These are phyloP conservation scores for Sugiyamaella americana DNA, from an alignment of 805 yeast genomes.

Conservation along the genomic window DNA sequence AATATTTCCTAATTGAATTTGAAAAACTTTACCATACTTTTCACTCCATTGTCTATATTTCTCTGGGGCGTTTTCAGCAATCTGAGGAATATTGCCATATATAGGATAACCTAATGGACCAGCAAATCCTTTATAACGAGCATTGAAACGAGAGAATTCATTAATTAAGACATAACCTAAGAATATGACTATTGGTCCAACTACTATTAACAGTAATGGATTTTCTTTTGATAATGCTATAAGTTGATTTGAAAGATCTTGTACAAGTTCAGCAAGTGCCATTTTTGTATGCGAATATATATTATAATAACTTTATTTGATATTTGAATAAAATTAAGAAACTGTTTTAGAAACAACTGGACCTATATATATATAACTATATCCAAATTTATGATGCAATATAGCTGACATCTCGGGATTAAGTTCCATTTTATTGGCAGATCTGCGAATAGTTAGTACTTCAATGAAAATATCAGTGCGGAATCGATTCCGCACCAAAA, in stretches of 20 bases:
- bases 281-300: no score
- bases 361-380: no score
- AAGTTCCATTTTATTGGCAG: no score
- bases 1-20: constrained; percentile 52
- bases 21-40: constrained; percentile 44
- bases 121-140: constrained; percentile 14
- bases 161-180: background rate
- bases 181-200: background rate
- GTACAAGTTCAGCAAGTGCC: background rate
- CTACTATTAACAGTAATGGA: background rate
- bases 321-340: no score
- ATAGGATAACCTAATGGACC: constrained; percentile 22
- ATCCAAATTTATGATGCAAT: no score
- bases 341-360: no score
- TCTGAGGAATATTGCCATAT: constrained; percentile 21
- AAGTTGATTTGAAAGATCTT: background rate
- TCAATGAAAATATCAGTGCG: no score
- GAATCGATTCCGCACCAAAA: no score
- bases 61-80: constrained; percentile 1
- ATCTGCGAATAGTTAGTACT: no score
- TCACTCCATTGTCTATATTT: constrained; percentile 35
- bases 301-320: no score
- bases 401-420: no score
- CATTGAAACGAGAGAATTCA: constrained; percentile 4
- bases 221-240: background rate